Percentiles rank a stretch among this genome's conserved stretches.
Conservation (phyloP, 208 protist species). For the Wallacemonas collosoma region DNA sequence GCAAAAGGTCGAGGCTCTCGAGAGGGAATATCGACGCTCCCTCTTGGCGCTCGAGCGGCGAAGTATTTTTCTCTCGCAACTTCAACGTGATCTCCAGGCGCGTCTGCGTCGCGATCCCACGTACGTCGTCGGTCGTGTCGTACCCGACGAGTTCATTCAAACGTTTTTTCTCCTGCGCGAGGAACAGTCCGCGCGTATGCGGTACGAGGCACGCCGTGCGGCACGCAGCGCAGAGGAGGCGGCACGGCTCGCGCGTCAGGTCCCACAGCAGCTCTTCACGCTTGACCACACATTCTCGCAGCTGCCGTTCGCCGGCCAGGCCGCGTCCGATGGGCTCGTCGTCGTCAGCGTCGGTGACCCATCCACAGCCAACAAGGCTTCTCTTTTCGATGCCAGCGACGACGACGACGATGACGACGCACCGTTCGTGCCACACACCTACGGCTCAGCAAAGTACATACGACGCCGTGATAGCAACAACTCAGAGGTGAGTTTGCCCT, state of each 20-base stretch:
- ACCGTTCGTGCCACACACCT: conserved; percentile 20
- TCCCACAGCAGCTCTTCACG: conserved; percentile 24
- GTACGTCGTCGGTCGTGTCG: conserved; percentile 21
- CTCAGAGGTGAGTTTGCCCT: background rate
- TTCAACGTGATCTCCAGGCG: conserved; percentile 31
- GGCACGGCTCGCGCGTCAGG: background rate
- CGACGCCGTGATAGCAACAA: background rate
- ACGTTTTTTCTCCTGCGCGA: conserved; percentile 27
- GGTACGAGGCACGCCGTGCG: background rate
- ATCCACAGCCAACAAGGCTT: background rate
- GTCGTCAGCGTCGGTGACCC: conserved; percentile 27
- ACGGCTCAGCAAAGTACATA: conserved; percentile 21
- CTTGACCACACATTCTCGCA: conserved; percentile 19
- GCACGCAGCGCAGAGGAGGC: background rate
- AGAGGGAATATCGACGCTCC: conserved; percentile 25
- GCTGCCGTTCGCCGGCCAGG: conserved; percentile 26
- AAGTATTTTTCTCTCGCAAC: conserved; percentile 28
- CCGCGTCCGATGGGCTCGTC: conserved; percentile 26
- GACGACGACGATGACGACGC: conserved; percentile 13
- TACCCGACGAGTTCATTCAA: conserved; percentile 30
- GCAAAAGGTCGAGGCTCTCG: conserved; percentile 25
- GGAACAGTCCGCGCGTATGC: background rate
- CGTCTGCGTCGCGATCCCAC: conserved; percentile 17
- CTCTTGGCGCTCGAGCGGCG: conserved; percentile 25
- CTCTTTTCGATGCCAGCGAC: background rate